Conservation (phyloP, 495 filamentous ascomycete species). For the Xylaria grammica region DNA sequence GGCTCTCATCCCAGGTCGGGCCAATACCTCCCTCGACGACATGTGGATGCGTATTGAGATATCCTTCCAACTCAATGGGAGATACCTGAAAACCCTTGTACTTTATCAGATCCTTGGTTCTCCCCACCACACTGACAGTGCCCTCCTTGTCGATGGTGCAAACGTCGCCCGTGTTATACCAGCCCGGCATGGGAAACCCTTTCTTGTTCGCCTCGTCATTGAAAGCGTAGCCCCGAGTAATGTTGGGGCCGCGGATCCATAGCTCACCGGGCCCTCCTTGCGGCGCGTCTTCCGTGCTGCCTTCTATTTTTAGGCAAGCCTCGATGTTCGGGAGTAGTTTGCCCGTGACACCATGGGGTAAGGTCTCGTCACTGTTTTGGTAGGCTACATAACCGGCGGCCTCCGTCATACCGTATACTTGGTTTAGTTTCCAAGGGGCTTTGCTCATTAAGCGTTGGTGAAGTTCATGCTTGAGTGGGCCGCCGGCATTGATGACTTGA, state of each 20-base stretch:
- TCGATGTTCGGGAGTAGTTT: conserved; percentile 31
- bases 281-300: conserved; percentile 52
- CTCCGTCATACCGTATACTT: conserved; percentile 40
- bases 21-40: conserved; percentile 74
- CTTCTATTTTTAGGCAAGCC: conserved; percentile 31
- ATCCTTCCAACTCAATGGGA: conserved; percentile 73
- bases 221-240: conserved; percentile 70
- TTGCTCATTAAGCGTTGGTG: conserved; percentile 21
- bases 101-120: conserved; percentile 73
- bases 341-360: conserved; percentile 29
- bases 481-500: conserved; percentile 32
- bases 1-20: conserved; percentile 64
- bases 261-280: conserved; percentile 66
- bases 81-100: conserved; percentile 76
- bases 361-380: conserved; percentile 24
- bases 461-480: conserved; percentile 26
- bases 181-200: conserved; percentile 63
- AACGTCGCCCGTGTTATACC: conserved; percentile 70
- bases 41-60: conserved; percentile 64
- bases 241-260: conserved; percentile 67
- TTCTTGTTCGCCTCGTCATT: conserved; percentile 61
- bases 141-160: conserved; percentile 62
- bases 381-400: conserved; percentile 38
- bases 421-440: conserved; percentile 31
- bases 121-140: conserved; percentile 66